These are phyloP conservation scores for Fremontodendron californicum DNA, from an alignment of 345 rosid species.

Conservation along the genomic window DNA sequence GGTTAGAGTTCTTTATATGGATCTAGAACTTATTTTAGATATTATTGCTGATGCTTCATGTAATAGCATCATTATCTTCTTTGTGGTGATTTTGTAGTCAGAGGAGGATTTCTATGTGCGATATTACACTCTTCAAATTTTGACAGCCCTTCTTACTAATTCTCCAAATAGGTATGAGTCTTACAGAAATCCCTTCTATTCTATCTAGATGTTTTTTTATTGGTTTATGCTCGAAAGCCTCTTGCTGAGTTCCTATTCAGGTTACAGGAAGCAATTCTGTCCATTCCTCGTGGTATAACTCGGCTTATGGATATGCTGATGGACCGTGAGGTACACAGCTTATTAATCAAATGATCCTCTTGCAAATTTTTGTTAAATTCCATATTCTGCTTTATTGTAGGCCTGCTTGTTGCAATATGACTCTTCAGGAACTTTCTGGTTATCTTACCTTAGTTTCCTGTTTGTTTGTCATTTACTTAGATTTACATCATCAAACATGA, in stretches of 20 bases:
- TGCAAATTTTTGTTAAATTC: not conserved
- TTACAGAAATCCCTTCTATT: slow-evolving; percentile 7
- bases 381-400: not conserved
- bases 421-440: not conserved
- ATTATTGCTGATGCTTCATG: not conserved
- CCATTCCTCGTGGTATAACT: slow-evolving; percentile 95
- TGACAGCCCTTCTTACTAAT: slow-evolving; percentile 89
- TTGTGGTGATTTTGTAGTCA: slow-evolving; percentile 44
- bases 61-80: not conserved
- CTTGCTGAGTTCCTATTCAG: slow-evolving; percentile 58
- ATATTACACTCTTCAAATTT: slow-evolving; percentile 87
- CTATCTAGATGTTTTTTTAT: slow-evolving; percentile 7
- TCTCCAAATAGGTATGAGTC: slow-evolving; percentile 75
- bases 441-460: not conserved
- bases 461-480: not conserved
- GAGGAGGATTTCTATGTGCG: slow-evolving; percentile 96
- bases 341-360: not conserved
- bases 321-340: slow-evolving; percentile 84
- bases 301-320: slow-evolving; percentile 98
- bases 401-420: not conserved
- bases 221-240: slow-evolving; percentile 23
- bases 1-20: slow-evolving; percentile 43
- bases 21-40: not conserved
- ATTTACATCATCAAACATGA: slow-evolving; percentile 4
- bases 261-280: slow-evolving; percentile 97